Percentiles rank a stretch among this genome's conserved stretches.
Evolutionary conservation across 177 flowering plant genomes (phyloP).

Genomic region (Telopea speciosissima): DNA sequence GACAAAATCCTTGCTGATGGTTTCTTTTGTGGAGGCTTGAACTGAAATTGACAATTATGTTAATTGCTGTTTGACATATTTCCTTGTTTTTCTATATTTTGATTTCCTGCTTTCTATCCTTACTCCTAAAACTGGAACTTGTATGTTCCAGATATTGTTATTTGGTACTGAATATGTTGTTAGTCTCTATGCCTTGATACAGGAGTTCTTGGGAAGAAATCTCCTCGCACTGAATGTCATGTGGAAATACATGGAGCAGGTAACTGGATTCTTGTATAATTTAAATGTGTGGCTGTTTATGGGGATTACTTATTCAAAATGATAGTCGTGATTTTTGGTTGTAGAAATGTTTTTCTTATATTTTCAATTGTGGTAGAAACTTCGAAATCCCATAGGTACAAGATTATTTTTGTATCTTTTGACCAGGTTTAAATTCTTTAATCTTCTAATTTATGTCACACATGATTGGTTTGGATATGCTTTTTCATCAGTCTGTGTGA

Average conservation of each 20-base stretch:
- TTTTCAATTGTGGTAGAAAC: not conserved
- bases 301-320: not conserved
- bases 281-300: not conserved
- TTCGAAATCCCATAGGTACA: too few relatives aligned
- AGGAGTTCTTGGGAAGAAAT: slow-evolving; percentile 98
- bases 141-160: not conserved
- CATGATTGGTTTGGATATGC: too few relatives aligned
- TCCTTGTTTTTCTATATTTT: not conserved
- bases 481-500: too few relatives aligned
- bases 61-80: not conserved
- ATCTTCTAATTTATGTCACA: too few relatives aligned
- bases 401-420: too few relatives aligned
- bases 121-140: not conserved
- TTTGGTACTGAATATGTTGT: not conserved
- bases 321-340: not conserved
- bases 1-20: too few relatives aligned
- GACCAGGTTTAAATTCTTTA: too few relatives aligned
- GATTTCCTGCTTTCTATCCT: slow-evolving; percentile 1
- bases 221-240: slow-evolving; percentile 95
- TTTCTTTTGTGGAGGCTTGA: not conserved
- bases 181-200: slow-evolving; percentile 13
- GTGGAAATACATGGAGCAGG: slow-evolving; percentile 99
- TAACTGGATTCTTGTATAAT: slow-evolving; percentile 17
- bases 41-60: not conserved
- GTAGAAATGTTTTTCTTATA: not conserved